phyloP scores from a whole-genome alignment of 2,329 filamentous ascomycete species.

The Septoria linicola region DNA sequence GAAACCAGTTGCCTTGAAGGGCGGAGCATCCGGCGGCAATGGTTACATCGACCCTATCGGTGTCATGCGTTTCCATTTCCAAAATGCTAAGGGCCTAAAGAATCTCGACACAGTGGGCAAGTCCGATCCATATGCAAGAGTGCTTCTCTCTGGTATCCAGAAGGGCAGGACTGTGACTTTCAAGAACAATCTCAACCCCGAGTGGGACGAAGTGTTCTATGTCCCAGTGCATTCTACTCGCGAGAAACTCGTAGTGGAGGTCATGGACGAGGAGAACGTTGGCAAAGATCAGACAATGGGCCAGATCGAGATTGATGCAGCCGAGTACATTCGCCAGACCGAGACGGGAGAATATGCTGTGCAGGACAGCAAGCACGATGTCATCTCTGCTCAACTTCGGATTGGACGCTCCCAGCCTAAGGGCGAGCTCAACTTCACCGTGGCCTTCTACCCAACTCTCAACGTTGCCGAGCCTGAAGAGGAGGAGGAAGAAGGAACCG shows the following conservation, averaged over 20 bases:
- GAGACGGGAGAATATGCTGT: conserved; percentile 78
- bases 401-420: conserved; percentile 73
- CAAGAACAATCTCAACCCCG: conserved; percentile 90
- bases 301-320: conserved; percentile 70
- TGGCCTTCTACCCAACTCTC: conserved; percentile 85
- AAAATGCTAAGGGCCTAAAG: conserved; percentile 75
- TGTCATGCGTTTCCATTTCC: conserved; percentile 91
- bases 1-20: conserved; percentile 88
- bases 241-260: conserved; percentile 83
- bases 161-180: conserved; percentile 93
- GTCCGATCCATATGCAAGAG: conserved; percentile 89
- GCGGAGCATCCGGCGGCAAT: conserved; percentile 66
- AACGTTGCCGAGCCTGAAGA: conserved; percentile 88
- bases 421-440: conserved; percentile 77
- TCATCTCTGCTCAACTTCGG: conserved; percentile 66
- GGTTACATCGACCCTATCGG: conserved; percentile 92
- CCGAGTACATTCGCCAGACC: conserved; percentile 75
- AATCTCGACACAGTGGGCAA: conserved; percentile 96
- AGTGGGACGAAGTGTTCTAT: conserved; percentile 95
- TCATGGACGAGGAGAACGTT: conserved; percentile 94
- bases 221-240: conserved; percentile 81
- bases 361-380: conserved; percentile 68
- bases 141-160: conserved; percentile 84
- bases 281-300: conserved; percentile 89
- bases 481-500: conserved; percentile 57